Evolutionary conservation across 352 stramenopile species (phyloP).

Genomic region (Globisporangium viniferum): DNA sequence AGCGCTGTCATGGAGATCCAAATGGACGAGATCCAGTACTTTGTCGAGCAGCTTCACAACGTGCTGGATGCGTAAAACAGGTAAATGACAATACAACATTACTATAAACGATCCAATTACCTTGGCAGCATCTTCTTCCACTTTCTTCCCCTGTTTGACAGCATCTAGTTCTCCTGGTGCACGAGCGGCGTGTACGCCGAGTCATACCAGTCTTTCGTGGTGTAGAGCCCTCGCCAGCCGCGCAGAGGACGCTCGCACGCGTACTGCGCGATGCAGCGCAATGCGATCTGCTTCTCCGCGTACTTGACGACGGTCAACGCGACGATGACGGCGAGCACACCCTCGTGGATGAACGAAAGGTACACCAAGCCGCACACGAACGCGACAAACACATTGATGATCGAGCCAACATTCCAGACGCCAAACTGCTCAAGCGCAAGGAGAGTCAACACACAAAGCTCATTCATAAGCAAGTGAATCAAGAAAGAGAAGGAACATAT

Average conservation of each 20-base stretch:
- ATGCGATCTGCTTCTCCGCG: slow-evolving; percentile 57
- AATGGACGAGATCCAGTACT: slow-evolving; percentile 93
- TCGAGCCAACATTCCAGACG: slow-evolving; percentile 68
- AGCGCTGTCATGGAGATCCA: slow-evolving; percentile 95
- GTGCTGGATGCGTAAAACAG: slow-evolving; percentile 72
- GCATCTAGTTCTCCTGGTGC: slow-evolving; percentile 55
- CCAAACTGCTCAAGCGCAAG: slow-evolving; percentile 26
- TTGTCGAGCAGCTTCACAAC: slow-evolving; percentile 95
- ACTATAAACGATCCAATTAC: slow-evolving; percentile 1
- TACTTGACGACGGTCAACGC: slow-evolving; percentile 63
- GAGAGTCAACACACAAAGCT: background rate
- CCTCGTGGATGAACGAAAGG: slow-evolving; percentile 66
- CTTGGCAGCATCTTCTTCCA: background rate
- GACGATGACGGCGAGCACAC: slow-evolving; percentile 54
- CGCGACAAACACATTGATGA: slow-evolving; percentile 67
- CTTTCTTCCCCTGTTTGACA: background rate
- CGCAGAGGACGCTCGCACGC: slow-evolving; percentile 57
- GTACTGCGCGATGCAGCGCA: slow-evolving; percentile 79
- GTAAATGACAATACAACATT: background rate
- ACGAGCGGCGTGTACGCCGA: slow-evolving; percentile 77
- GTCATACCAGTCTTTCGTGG: slow-evolving; percentile 86
- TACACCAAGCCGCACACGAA: slow-evolving; percentile 57
- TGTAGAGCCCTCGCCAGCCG: slow-evolving; percentile 78
- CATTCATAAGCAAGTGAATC: background rate
- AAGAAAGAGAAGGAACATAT: background rate